phyloP scores from a whole-genome alignment of 1,284 basidiomycete species.

The Ustilago vetiveriae region DNA sequence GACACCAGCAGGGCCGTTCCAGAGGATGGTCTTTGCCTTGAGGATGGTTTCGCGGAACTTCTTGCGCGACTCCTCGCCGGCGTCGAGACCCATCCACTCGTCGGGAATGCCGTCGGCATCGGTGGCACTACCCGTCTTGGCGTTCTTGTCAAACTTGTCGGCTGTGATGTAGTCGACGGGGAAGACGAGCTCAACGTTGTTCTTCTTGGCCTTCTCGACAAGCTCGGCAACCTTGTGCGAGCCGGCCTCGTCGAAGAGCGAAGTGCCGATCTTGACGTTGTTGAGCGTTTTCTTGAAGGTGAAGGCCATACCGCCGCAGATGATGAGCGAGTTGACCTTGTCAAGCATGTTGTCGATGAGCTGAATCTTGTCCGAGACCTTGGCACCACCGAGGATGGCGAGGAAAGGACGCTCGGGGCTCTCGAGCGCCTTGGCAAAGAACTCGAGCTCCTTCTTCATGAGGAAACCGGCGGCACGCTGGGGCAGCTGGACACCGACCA shows the following conservation, averaged over 20 bases:
- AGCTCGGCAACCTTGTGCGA: conserved; percentile 85
- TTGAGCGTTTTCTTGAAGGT: conserved; percentile 97
- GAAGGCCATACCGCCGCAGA: conserved; percentile 98
- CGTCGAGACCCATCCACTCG: conserved; percentile 90
- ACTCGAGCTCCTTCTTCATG: conserved; percentile 98
- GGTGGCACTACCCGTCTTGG: conserved; percentile 79
- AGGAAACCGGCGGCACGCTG: conserved; percentile 94
- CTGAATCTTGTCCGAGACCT: conserved; percentile 99
- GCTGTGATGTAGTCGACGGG: conserved; percentile 94
- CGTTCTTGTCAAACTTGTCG: conserved; percentile 94
- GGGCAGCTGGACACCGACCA: conserved; percentile 95
- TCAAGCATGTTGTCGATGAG: conserved; percentile 99
- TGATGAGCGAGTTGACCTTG: conserved; percentile 96
- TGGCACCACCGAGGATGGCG: conserved; percentile 97
- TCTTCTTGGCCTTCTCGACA: conserved; percentile 90
- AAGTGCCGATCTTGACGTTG: conserved; percentile 86
- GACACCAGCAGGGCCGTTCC: conserved; percentile 96
- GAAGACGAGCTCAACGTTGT: conserved; percentile 94
- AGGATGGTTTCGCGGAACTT: conserved; percentile 83
- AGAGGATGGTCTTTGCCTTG: conserved; percentile 94
- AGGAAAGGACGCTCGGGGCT: conserved; percentile 94
- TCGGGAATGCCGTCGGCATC: conserved; percentile 88
- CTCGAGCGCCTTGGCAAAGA: conserved; percentile 97
- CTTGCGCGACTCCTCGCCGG: conserved; percentile 75
- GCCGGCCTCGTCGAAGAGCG: conserved; percentile 91